Evolutionary conservation across 1,284 basidiomycete species (phyloP).

Genomic region (Cutaneotrichosporon daszewskae): DNA sequence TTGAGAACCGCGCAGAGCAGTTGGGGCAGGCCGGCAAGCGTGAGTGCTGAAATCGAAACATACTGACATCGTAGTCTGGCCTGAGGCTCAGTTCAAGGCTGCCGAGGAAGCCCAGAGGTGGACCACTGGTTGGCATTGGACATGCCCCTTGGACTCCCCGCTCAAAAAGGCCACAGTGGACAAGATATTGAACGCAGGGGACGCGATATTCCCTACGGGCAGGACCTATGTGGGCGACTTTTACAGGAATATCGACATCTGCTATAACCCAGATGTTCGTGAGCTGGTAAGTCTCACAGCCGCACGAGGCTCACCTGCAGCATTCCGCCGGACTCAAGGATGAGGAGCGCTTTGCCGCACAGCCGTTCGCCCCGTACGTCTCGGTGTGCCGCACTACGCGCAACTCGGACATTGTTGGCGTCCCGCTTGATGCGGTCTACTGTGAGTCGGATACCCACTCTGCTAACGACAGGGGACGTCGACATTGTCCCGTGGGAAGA

Average conservation of each 20-base stretch:
- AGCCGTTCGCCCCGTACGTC: conserved; percentile 20
- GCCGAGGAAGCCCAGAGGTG: conserved; percentile 30
- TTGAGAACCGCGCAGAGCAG: conserved; percentile 25
- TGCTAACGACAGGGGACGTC: not conserved
- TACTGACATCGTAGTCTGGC: too few species aligned
- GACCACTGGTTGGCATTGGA: conserved; percentile 39
- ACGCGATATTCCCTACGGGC: not conserved
- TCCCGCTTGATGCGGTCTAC: conserved; percentile 36
- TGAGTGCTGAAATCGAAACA: too few species aligned
- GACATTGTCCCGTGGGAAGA: conserved; percentile 35
- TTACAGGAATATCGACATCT: conserved; percentile 30
- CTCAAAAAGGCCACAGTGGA: conserved; percentile 23
- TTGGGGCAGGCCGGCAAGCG: conserved; percentile 23
- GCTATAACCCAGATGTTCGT: conserved; percentile 36
- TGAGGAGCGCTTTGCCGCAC: conserved; percentile 10
- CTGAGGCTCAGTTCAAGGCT: conserved; percentile 22
- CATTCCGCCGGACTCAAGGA: conserved; percentile 9
- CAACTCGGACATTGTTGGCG: conserved; percentile 34
- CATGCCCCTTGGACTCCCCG: conserved; percentile 32
- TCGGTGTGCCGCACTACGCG: conserved; percentile 14
- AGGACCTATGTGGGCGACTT: conserved; percentile 39
- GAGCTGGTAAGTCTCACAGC: conserved; percentile 19
- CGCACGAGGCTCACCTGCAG: not conserved
- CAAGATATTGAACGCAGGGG: too few species aligned
- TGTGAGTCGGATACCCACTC: not conserved